Conservation (phyloP, 495 filamentous ascomycete species). For the Penicillium goetzii region DNA sequence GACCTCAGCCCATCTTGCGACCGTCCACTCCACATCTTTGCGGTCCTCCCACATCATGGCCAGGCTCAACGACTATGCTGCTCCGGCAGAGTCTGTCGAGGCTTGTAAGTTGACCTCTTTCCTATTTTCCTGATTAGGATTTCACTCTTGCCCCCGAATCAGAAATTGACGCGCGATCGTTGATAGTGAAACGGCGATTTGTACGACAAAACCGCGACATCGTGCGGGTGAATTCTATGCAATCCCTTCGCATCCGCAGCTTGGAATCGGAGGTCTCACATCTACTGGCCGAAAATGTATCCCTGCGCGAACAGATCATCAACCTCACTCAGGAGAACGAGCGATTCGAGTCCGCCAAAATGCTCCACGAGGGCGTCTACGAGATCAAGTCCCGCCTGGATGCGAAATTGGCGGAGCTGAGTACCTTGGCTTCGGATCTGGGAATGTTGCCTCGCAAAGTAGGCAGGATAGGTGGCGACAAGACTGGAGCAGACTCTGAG, state of each 20-base stretch:
- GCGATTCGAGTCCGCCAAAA: slow-evolving; percentile 45
- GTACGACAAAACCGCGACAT: slow-evolving; percentile 94
- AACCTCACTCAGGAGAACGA: slow-evolving; percentile 72
- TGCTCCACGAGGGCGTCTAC: slow-evolving; percentile 57
- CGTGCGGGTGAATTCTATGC: slow-evolving; percentile 84
- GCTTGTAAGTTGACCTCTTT: slow-evolving; percentile 61
- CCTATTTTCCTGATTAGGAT: background rate
- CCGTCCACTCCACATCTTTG: background rate
- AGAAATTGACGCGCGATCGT: slow-evolving; percentile 17
- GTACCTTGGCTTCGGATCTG: slow-evolving; percentile 63
- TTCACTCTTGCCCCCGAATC: background rate
- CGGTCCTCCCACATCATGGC: slow-evolving; percentile 63
- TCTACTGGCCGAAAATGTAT: slow-evolving; percentile 84
- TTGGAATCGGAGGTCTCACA: slow-evolving; percentile 85
- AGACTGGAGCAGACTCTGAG: slow-evolving; percentile 19
- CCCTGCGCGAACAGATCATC: slow-evolving; percentile 76
- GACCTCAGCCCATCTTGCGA: slow-evolving; percentile 2
- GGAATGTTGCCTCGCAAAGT: slow-evolving; percentile 52
- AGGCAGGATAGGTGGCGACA: slow-evolving; percentile 26
- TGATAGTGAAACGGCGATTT: slow-evolving; percentile 79
- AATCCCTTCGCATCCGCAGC: slow-evolving; percentile 84
- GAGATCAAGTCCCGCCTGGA: slow-evolving; percentile 72
- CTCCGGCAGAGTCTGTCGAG: slow-evolving; percentile 75
- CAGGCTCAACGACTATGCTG: slow-evolving; percentile 80
- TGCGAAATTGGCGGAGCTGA: slow-evolving; percentile 67